Evolutionary conservation across 345 rosid species (phyloP).

Genomic region (Excoecaria agallocha): DNA sequence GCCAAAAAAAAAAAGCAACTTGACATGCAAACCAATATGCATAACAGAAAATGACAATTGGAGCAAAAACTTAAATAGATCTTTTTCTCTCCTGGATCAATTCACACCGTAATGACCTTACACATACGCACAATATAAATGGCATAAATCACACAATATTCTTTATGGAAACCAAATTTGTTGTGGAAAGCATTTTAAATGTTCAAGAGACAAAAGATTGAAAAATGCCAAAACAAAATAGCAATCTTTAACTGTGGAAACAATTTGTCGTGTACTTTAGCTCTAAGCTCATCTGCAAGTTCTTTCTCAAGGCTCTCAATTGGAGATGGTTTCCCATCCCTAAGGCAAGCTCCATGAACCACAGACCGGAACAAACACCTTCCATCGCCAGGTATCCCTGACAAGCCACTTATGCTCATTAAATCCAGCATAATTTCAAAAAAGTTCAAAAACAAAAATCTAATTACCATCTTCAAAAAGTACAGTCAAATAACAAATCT

Average conservation of each 20-base stretch:
- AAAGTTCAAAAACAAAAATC: not conserved
- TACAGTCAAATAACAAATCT: not conserved
- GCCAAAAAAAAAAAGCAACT: not conserved
- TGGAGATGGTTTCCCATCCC: conserved; percentile 56
- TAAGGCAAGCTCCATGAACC: conserved; percentile 49
- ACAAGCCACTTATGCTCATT: conserved; percentile 3
- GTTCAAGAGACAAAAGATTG: not conserved
- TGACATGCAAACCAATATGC: not conserved
- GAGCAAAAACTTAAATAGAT: not conserved
- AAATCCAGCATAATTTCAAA: not conserved
- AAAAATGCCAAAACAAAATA: too few species aligned
- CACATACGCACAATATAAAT: not conserved
- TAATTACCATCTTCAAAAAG: not conserved
- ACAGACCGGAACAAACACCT: conserved; percentile 74
- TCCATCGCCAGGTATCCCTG: conserved; percentile 68
- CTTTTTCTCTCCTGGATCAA: not conserved
- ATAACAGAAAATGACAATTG: not conserved
- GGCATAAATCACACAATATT: not conserved
- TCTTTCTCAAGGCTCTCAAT: conserved; percentile 49
- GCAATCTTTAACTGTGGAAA: not conserved
- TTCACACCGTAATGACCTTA: too few species aligned
- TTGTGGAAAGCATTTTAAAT: not conserved
- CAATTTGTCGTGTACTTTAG: conserved; percentile 33
- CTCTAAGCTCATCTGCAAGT: conserved; percentile 66
- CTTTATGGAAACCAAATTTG: not conserved